A percentile compares a stretch with the other conserved stretches of the same genome.
Evolutionary conservation across 495 filamentous ascomycete genomes (phyloP).

Genomic region (Chlorociboria aeruginascens): DNA sequence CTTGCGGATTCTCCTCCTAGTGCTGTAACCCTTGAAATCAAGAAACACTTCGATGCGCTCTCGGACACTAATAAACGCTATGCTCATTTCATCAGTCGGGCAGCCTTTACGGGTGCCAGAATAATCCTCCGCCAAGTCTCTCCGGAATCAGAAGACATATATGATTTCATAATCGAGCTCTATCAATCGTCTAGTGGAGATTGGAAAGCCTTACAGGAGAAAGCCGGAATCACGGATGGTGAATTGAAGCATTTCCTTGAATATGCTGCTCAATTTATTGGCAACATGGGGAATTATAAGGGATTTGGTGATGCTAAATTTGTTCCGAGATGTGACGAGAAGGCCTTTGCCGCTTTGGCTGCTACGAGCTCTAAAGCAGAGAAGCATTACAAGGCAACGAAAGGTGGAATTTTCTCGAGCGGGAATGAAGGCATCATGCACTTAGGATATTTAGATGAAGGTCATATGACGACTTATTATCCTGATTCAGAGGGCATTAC

Average conservation of each 20-base stretch:
- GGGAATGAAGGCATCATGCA: slow-evolving; percentile 60
- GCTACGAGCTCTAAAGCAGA: slow-evolving; percentile 46
- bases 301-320: slow-evolving; percentile 93
- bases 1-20: slow-evolving; percentile 82
- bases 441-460: slow-evolving; percentile 69
- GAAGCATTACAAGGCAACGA: slow-evolving; percentile 52
- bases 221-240: slow-evolving; percentile 57
- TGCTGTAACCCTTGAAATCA: slow-evolving; percentile 74
- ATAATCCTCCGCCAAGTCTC: slow-evolving; percentile 82
- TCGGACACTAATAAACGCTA: slow-evolving; percentile 72
- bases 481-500: slow-evolving; percentile 78
- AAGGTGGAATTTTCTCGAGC: slow-evolving; percentile 64
- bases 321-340: slow-evolving; percentile 61
- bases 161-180: slow-evolving; percentile 73
- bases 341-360: slow-evolving; percentile 60
- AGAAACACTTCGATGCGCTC: slow-evolving; percentile 78
- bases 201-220: slow-evolving; percentile 58
- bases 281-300: slow-evolving; percentile 92
- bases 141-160: slow-evolving; percentile 76
- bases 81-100: slow-evolving; percentile 88
- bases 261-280: slow-evolving; percentile 81
- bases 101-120: slow-evolving; percentile 72
- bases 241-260: slow-evolving; percentile 67
- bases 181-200: slow-evolving; percentile 64
- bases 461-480: slow-evolving; percentile 88